phyloP scores from a whole-genome alignment of 179 eudicot genomes.

The Patellifolia procumbens region DNA sequence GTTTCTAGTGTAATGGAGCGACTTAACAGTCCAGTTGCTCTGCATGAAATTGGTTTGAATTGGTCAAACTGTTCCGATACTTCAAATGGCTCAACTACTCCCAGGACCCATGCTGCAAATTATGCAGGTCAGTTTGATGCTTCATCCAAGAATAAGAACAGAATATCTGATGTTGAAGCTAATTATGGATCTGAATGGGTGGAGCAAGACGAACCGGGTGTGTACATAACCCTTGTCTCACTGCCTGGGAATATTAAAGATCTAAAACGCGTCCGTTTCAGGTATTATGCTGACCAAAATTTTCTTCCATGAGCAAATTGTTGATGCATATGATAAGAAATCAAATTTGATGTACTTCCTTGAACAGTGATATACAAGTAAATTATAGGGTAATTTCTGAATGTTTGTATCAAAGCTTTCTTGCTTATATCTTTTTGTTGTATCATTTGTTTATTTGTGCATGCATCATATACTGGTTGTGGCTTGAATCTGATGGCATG shows the following conservation, averaged over 20 bases:
- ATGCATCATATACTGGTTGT: not conserved
- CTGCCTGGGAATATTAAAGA: slow-evolving; percentile 57
- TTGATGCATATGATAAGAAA: too few relatives aligned
- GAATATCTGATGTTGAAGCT: slow-evolving; percentile 37
- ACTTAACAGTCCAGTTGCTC: slow-evolving; percentile 32
- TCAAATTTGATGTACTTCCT: too few relatives aligned
- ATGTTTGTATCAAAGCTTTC: too few relatives aligned
- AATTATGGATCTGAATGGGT: slow-evolving; percentile 57
- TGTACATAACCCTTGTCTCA: slow-evolving; percentile 55
- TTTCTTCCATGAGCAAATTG: not conserved
- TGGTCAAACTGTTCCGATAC: slow-evolving; percentile 29
- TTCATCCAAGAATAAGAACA: slow-evolving; percentile 31
- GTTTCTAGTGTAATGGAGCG: slow-evolving; percentile 33
- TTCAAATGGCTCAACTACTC: slow-evolving; percentile 35
- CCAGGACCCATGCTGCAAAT: slow-evolving; percentile 23
- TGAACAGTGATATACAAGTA: too few relatives aligned
- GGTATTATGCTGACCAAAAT: slow-evolving; percentile 39
- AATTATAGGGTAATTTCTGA: too few relatives aligned
- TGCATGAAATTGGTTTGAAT: slow-evolving; percentile 34
- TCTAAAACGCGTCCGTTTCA: slow-evolving; percentile 75
- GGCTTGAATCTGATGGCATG: not conserved
- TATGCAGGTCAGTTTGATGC: slow-evolving; percentile 32
- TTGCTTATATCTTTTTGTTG: not conserved
- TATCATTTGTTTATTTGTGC: not conserved
- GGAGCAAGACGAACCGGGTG: slow-evolving; percentile 78